Base-by-base conservation (phyloP, 495 filamentous ascomycete species). In the Podospora comata region DNA sequence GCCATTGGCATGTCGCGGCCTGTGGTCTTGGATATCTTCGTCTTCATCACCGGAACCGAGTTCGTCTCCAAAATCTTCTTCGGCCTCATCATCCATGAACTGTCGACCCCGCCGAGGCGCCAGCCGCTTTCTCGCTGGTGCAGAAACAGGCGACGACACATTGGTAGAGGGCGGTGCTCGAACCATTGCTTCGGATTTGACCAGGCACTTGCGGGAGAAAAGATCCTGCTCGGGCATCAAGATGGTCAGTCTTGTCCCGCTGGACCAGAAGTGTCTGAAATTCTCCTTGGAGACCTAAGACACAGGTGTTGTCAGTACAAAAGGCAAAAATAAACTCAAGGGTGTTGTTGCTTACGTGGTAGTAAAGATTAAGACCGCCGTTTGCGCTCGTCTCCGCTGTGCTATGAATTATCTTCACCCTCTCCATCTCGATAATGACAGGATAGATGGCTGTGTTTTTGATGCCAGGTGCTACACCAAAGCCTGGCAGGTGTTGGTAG, bases 101-200 rank as follows among this genome's bases (percentile, higher is more conserved):
- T 56, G 65, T 65, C 23, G 54, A 53, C 64, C 68, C 19, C 19
- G 64, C 20, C 5, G 85, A 82, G 68, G 11, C 27, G 84, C 85
- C 53, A 81, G 82, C 19, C 71, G 72, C 61, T 75, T 80, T 54
- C 72, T 77, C 6, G 77, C 64, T 32, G 73, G 69, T 27, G 75
- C 71, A 53, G 71, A 84, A 3, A 92, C 76, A 5, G 95, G 94
- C 13, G 95, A 97, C 3, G 95, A 93, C 11, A 97, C 85, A 65
- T 92, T 91, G 0, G 94, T 97, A 5, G 94, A 96, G 63, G 89
- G 89, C 72, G 77, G 77, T 44, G 67, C 27, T 63, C 64, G 64
- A 16, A 34, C 1, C 28, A 30, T 34, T 34, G 1, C 0, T 3
- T n/a, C 53, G 48, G 48, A 32, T 69, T 67, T 30, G 30, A 6